These are phyloP conservation scores for Fusarium sambucinum DNA, from an alignment of 2,329 filamentous ascomycete species.

Conservation along the genomic window DNA sequence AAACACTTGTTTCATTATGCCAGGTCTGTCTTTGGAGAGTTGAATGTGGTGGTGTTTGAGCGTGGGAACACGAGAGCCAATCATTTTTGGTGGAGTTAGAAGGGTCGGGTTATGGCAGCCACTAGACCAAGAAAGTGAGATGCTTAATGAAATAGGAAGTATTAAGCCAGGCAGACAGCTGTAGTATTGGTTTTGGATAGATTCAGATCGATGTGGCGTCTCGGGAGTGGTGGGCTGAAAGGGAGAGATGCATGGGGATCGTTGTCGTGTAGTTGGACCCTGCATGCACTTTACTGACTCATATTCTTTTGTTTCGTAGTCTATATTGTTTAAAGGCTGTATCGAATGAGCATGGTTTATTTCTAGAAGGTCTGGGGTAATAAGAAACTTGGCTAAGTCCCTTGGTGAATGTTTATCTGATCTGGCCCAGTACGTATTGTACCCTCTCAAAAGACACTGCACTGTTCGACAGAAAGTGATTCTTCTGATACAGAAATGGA, in stretches of 20 bases:
- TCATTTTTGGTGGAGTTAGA: conserved; percentile 14
- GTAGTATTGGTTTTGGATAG: neutral
- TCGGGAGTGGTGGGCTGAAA: conserved; percentile 4
- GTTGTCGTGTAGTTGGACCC: conserved; percentile 14
- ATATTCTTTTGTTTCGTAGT: conserved; percentile 20
- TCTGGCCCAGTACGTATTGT: neutral
- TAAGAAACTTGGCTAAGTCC: neutral
- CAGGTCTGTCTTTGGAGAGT: conserved; percentile 9
- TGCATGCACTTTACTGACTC: conserved; percentile 32
- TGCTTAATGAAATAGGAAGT: neutral
- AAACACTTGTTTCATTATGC: conserved; percentile 37
- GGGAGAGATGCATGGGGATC: neutral
- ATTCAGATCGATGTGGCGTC: conserved; percentile 4
- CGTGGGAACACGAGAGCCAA: conserved; percentile 32
- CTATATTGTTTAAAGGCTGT: accelerated
- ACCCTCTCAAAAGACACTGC: too few relatives aligned
- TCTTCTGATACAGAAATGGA: too few relatives aligned
- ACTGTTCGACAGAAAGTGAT: too few relatives aligned
- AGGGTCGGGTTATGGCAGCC: neutral
- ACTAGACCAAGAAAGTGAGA: neutral
- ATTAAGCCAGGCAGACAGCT: neutral
- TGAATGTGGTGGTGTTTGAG: conserved; percentile 32
- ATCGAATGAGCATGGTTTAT: neutral
- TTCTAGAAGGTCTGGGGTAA: accelerated
- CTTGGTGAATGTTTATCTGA: neutral